These are phyloP conservation scores for Astragalus membranaceus DNA, from an alignment of 306 rosid species.

Conservation along the genomic window DNA sequence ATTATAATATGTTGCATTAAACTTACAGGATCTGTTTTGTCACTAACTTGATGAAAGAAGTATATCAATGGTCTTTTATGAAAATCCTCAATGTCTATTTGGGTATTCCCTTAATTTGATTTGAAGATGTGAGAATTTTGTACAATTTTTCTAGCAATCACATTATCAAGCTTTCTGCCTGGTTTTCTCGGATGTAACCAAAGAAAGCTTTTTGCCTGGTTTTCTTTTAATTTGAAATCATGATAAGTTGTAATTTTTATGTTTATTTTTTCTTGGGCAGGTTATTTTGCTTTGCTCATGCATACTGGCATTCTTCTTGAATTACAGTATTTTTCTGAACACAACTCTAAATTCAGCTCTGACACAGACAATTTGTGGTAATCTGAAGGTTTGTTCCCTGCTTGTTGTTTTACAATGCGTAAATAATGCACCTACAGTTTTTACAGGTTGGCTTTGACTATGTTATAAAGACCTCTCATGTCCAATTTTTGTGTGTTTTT, in stretches of 20 bases:
- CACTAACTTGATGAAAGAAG: too few species aligned
- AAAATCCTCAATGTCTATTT: too few species aligned
- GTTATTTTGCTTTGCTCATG: conserved; percentile 77
- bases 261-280: conserved; percentile 33
- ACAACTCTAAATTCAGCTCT: conserved; percentile 92
- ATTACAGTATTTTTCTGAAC: conserved; percentile 81
- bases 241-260: neutral
- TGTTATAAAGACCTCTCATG: too few species aligned
- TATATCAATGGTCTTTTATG: too few species aligned
- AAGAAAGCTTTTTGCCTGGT: too few species aligned
- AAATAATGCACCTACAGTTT: neutral
- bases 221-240: too few species aligned
- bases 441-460: neutral
- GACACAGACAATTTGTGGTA: conserved; percentile 91
- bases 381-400: conserved; percentile 67
- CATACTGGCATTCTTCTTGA: conserved; percentile 85
- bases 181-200: too few species aligned
- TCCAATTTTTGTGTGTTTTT: too few species aligned
- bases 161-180: too few species aligned
- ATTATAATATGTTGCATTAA: too few species aligned
- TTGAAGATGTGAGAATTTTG: neutral
- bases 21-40: too few species aligned
- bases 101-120: neutral
- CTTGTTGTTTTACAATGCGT: neutral
- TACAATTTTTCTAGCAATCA: neutral